Base-by-base conservation (phyloP, 208 protist species). In the Balamuthia mandrillaris region DNA sequence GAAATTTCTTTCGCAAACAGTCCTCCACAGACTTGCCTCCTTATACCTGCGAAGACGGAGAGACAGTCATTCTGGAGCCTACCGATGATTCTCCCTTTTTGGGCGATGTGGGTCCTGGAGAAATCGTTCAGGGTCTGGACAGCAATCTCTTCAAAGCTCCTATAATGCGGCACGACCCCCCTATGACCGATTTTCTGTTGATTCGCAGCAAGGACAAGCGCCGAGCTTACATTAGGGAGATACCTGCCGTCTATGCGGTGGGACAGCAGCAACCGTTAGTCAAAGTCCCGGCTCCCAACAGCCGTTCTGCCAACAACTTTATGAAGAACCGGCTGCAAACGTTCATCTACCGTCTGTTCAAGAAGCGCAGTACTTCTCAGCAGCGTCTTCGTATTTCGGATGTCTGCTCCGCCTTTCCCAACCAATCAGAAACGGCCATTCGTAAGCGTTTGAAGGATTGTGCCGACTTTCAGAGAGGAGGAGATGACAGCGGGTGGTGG, bases 381-480 rank as follows among this genome's bases (percentile, higher is more conserved):
- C 54, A 72, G 41, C 81, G 81, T 61, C n/a, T 91, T 4, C 79
- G 78, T 6, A 89, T 89, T 0, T 41, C 41, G 0, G 87, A 88
- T 49, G 58, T 91, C 7, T 88, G 61, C 31, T 37, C 1, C 16
- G 77, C 85, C 0, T 91, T 91, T 41, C 89, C 89, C 29, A 42
- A n/a, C 2, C 75, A 88, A 16, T 84, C 88, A 27, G 87, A 91
- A 49, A 89, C 84, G 0, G 81, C 77, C 0, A 90, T 91, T 29
- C 10, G 89, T n/a, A 91, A 91, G 56, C 37, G 84, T 6, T 58
- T 91, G n/a, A 90, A 90, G 27, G 88, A 88, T 39, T 87, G 72
- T 37, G 66, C 89, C n/a, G 88, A 89, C 54, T 90, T 91, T 33
- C 87, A 91, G 61, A 60, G 89, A 47, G 87, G 89, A 51, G 87